A percentile compares a stretch with the other conserved stretches of the same genome.
These are phyloP conservation scores for Protea cynaroides DNA, from an alignment of 164 flowering plant species.

Conservation along the genomic window DNA sequence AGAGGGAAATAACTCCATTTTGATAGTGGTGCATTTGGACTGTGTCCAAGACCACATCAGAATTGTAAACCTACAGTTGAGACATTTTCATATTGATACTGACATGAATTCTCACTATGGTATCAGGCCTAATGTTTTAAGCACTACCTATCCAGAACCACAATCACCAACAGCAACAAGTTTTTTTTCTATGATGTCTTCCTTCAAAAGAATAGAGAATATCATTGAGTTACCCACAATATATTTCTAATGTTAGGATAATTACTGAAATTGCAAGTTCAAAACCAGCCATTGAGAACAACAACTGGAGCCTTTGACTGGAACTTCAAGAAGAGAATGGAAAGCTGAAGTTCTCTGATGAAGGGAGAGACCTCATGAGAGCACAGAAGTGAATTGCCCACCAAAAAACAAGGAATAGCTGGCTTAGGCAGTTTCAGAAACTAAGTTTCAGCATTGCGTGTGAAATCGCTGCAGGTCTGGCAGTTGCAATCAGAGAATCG, in stretches of 20 bases:
- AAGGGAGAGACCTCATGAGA: slow-evolving; percentile 4
- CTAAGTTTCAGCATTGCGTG: slow-evolving; percentile 40
- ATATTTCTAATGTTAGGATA: slow-evolving; percentile 6
- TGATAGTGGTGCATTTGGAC: no score
- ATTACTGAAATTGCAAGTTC: slow-evolving; percentile 3
- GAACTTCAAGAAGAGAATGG: slow-evolving; percentile 6
- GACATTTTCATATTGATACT: no score
- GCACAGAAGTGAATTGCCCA: slow-evolving; percentile 12
- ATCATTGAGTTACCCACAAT: neutral
- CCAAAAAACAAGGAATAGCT: slow-evolving; percentile 4
- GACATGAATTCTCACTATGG: no score
- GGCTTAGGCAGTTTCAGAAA: neutral
- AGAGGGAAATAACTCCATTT: no score
- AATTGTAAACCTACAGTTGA: no score
- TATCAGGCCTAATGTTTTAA: no score
- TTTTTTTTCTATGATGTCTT: no score
- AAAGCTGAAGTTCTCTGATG: neutral
- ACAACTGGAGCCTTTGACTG: slow-evolving; percentile 7
- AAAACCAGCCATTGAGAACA: slow-evolving; percentile 9
- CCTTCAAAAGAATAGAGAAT: neutral
- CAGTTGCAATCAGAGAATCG: slow-evolving; percentile 84
- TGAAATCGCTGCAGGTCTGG: slow-evolving; percentile 84
- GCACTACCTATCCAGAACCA: no score
- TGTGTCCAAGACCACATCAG: no score
- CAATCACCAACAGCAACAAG: no score